phyloP scores from a whole-genome alignment of 257 asterid species.

The Solanum arcanum region DNA sequence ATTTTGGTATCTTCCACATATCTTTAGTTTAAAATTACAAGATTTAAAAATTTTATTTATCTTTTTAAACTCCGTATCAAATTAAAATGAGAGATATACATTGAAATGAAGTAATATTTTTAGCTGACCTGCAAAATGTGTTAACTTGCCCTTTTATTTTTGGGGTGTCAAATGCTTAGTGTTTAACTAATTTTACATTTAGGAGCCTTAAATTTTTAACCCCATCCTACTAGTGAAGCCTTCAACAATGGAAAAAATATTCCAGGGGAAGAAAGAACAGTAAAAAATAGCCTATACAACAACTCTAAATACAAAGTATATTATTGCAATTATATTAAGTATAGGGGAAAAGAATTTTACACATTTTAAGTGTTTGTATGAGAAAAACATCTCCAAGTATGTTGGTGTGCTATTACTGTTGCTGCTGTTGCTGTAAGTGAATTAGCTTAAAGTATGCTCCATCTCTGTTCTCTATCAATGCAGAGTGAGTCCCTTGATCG shows the following conservation, averaged over 20 bases:
- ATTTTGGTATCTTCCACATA: too few relatives aligned
- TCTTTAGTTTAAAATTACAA: too few relatives aligned
- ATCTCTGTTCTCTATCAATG: conserved; percentile 51
- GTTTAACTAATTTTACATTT: not conserved
- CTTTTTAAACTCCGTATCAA: not conserved
- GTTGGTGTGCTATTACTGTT: conserved; percentile 8
- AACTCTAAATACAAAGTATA: not conserved
- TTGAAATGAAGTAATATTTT: not conserved
- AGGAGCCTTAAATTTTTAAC: not conserved
- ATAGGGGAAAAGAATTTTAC: not conserved
- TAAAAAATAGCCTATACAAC: not conserved
- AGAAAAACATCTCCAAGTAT: not conserved
- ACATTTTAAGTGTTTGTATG: not conserved
- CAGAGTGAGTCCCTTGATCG: conserved; percentile 66
- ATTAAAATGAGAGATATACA: not conserved
- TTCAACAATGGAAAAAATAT: not conserved
- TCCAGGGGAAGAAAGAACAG: not conserved
- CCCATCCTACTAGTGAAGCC: not conserved
- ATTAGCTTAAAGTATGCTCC: conserved; percentile 66
- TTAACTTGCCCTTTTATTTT: not conserved
- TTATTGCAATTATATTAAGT: not conserved
- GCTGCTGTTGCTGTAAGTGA: conserved; percentile 49
- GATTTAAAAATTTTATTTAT: too few relatives aligned
- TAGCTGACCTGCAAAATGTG: not conserved
- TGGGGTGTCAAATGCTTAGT: not conserved